These are phyloP conservation scores for Penicillium sp. DNA, from an alignment of 2,329 filamentous ascomycete species.

Conservation along the genomic window DNA sequence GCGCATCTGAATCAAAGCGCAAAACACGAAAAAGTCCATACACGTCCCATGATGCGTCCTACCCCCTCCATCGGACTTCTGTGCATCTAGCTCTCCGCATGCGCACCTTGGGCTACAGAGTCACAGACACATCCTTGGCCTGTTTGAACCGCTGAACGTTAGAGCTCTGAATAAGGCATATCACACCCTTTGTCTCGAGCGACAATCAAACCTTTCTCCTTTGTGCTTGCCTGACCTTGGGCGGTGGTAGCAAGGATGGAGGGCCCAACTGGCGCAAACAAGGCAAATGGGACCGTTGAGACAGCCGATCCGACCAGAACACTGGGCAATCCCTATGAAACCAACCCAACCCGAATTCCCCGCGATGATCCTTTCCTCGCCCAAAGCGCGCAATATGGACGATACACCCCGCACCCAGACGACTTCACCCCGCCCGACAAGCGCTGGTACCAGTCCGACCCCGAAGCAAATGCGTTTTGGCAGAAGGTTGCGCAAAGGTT, in stretches of 20 bases:
- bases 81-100: slow-evolving; percentile 14
- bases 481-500: slow-evolving; percentile 34
- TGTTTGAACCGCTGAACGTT: background rate
- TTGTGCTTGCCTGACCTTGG: background rate
- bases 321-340: slow-evolving; percentile 38
- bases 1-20: background rate
- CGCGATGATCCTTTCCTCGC: slow-evolving; percentile 37
- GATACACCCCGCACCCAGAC: slow-evolving; percentile 33
- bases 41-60: slow-evolving; percentile 21
- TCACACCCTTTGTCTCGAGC: background rate
- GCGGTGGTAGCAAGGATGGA: slow-evolving; percentile 29
- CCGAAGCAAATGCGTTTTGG: slow-evolving; percentile 38
- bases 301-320: slow-evolving; percentile 11
- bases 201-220: background rate
- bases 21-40: background rate
- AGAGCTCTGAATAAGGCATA: background rate
- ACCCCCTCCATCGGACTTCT: slow-evolving; percentile 11
- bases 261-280: slow-evolving; percentile 16
- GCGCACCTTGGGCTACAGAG: slow-evolving; percentile 15
- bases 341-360: slow-evolving; percentile 32
- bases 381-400: slow-evolving; percentile 36
- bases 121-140: slow-evolving; percentile 8
- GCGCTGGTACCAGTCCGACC: slow-evolving; percentile 35
- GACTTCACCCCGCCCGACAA: slow-evolving; percentile 40
- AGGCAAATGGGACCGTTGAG: slow-evolving; percentile 24